Evolutionary conservation across 2,329 filamentous ascomycete genomes (phyloP).

Genomic region (Epichloe typhina): DNA sequence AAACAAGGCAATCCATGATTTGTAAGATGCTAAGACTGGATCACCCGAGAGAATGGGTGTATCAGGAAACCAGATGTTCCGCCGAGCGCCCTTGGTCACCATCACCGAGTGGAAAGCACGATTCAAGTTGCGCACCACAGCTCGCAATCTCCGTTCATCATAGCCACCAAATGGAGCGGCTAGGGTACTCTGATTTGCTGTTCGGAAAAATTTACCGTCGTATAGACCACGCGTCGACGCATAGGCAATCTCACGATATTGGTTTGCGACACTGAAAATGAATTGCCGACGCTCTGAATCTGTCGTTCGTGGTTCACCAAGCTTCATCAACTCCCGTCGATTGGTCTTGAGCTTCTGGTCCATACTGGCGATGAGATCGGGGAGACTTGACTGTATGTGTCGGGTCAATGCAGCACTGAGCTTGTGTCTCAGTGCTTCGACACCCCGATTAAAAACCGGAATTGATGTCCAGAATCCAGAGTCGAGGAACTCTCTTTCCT

Average conservation of each 20-base stretch:
- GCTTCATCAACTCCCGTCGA: neutral
- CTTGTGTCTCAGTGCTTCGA: conserved; percentile 5
- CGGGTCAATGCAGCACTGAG: conserved; percentile 4
- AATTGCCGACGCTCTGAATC: neutral
- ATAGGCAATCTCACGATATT: neutral
- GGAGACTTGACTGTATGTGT: conserved; percentile 5
- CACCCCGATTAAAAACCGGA: conserved; percentile 5
- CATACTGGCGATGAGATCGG: conserved; percentile 4
- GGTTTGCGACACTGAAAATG: neutral
- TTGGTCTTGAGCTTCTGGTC: conserved; percentile 5
- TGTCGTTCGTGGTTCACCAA: neutral
- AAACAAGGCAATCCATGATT: neutral
- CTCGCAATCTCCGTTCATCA: neutral
- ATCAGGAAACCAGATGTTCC: neutral
- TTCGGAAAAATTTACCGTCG: neutral
- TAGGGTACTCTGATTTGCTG: neutral
- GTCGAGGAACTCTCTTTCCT: conserved; percentile 17
- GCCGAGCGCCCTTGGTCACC: neutral
- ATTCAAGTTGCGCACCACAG: neutral
- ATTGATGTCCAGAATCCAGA: conserved; percentile 11
- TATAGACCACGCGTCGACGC: neutral
- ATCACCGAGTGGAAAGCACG: neutral
- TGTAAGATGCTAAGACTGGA: neutral
- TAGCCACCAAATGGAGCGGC: neutral
- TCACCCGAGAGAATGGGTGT: neutral